Base-by-base conservation (phyloP, 768 basidiomycete species). In the Suillus brevipes region DNA sequence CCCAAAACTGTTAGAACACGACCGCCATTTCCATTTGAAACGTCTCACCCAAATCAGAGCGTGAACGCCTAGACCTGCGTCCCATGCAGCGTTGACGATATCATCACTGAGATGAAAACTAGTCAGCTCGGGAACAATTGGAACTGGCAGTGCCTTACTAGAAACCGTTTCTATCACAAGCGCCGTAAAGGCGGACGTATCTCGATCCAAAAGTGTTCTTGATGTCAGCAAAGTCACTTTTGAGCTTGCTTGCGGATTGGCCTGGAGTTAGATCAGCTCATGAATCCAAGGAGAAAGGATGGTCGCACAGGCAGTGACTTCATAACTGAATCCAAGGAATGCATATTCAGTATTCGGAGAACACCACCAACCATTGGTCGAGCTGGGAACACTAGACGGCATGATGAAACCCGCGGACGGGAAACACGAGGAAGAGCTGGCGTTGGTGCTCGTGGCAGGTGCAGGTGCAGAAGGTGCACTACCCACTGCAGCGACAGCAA, bases 251-350 rank as follows among this genome's bases (percentile, higher is more conserved):
- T 12, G 78, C 65, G 69, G 84, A 87, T 74, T 89, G 89, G 66
- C 90, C 89, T 90, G 58, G 37, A 6, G 23, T 2, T 47, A 69
- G 61, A 72, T 57, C 60, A 45, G 53, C 16, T 53, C 36, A 23
- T 4, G 50, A 60, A 36, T 25, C 23, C 25, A 20, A 18, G 53
- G 12, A 50, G 18, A 8, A 20, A 42, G 47, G 6, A 2, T 60
- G 37, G 36, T 75, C 85, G 58, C 68, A 89, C 89, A 91, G 13
- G 78, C 80, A 49, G 87, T 84, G 28, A 92, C 81, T 70, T 90
- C 90, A 68, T 92, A 92, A 72, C 89, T 89, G 75, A 92, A 89
- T 0, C 90, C 91, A 59, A 92, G 75, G 72, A 92, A 92, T 0
- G 84, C 91, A 68, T 90, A 91, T 72, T 93, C 91, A 0, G 83